Evolutionary conservation across 1,284 basidiomycete species (phyloP), one percentile per base, ranked within the genome.

Genomic region (Coniferiporia sulphurascens): DNA sequence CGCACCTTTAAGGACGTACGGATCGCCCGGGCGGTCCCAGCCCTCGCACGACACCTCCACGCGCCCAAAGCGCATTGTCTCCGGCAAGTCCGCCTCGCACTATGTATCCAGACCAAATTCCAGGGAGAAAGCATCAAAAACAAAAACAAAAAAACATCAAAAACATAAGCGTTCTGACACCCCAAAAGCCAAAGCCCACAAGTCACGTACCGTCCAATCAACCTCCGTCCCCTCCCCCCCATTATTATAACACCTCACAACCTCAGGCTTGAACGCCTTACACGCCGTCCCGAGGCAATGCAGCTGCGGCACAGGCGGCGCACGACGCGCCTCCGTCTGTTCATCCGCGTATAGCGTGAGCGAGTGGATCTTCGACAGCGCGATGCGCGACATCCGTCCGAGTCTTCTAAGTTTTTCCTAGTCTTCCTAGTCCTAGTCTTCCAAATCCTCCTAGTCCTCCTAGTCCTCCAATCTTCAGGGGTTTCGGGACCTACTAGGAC

Each of bases 81-180:
- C 83, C 2, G 94, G 94, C 8, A 98, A 76, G 69, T 98, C 94
- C 6, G 94, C 91, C 69, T 93, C 86, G 71, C 95, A 98, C 87
- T 93, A 62, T 5, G 3, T 3, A 5, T 5, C 27, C 27, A 27
- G 27, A 27, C 27, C 27, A 27, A 27, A 27, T 2, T 27, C 27
- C 27, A 27, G 27, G 5, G 27, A n/a, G n/a, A n/a, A n/a, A n/a
- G n/a, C n/a, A n/a, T n/a, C n/a, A n/a, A n/a, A n/a, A n/a, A n/a
- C n/a, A n/a, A n/a, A n/a, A n/a, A n/a, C n/a, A n/a, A n/a, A n/a
- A n/a, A n/a, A n/a, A n/a, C n/a, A n/a, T n/a, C n/a, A n/a, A n/a
- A n/a, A n/a, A n/a, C n/a, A n/a, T n/a, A n/a, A n/a, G n/a, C n/a
- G n/a, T n/a, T n/a, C n/a, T n/a, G n/a, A n/a, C n/a, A n/a, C n/a